Conservation (phyloP, 2,329 filamentous ascomycete species). For the Aspergillus melleus region DNA sequence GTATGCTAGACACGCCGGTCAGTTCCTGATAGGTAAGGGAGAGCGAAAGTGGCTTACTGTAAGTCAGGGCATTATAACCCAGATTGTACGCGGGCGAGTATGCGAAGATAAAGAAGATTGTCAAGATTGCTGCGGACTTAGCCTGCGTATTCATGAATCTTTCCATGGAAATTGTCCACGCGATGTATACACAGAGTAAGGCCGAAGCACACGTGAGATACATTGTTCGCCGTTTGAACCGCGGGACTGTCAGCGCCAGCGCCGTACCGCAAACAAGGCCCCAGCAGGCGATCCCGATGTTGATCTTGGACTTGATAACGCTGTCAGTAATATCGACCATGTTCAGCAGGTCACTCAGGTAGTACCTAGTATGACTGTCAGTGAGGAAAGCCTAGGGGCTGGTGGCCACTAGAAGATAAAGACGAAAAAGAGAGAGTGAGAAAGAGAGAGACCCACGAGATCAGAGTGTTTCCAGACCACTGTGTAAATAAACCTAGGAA, state of each 20-base stretch:
- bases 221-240: constrained; percentile 46
- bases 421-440: too few relatives aligned
- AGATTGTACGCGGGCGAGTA: constrained; percentile 64
- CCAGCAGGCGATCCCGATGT: constrained; percentile 42
- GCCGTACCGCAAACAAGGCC: constrained; percentile 39
- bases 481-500: constrained; percentile 41
- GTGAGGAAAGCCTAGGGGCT: background rate
- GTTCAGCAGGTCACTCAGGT: constrained; percentile 32
- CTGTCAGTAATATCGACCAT: constrained; percentile 41
- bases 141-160: constrained; percentile 35
- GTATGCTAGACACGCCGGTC: constrained; percentile 34
- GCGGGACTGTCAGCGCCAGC: constrained; percentile 43
- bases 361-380: constrained; percentile 31
- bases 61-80: constrained; percentile 66
- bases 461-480: constrained; percentile 41
- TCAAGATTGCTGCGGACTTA: constrained; percentile 38
- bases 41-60: constrained; percentile 15
- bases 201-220: constrained; percentile 51
- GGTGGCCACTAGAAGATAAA: background rate
- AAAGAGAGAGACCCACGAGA: constrained; percentile 16
- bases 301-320: constrained; percentile 43
- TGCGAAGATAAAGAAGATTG: constrained; percentile 61
- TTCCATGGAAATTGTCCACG: constrained; percentile 54
- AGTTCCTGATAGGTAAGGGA: background rate
- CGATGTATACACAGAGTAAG: constrained; percentile 56